phyloP scores from a whole-genome alignment of 208 protist species.

The Trypanosoma congolense region DNA sequence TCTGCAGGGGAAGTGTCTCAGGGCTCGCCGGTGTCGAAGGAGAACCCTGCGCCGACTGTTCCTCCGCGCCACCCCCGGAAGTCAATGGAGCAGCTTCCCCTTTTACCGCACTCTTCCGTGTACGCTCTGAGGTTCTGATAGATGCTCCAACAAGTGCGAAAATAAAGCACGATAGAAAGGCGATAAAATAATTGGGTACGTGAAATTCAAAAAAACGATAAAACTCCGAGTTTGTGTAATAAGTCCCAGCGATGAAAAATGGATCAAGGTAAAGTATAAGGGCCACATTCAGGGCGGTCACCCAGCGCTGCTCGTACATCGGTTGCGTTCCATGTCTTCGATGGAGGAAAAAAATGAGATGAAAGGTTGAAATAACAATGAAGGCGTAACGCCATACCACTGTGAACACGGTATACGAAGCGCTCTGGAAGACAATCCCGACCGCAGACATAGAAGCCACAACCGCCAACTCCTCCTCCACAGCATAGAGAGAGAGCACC shows the following conservation, averaged over 20 bases:
- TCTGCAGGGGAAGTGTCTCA: too few relatives aligned
- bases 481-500: conserved; percentile 52
- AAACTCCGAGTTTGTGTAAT: conserved; percentile 9
- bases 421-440: conserved; percentile 61
- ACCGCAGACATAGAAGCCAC: conserved; percentile 36
- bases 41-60: not conserved
- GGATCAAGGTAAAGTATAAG: conserved; percentile 66
- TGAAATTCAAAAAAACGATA: conserved; percentile 66
- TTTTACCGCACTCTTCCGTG: not conserved
- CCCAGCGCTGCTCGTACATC: conserved; percentile 63
- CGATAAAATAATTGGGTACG: conserved; percentile 65
- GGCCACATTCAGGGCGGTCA: conserved; percentile 38
- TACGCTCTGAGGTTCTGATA: conserved; percentile 19
- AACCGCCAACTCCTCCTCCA: conserved; percentile 47
- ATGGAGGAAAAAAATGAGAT: conserved; percentile 48
- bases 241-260: conserved; percentile 49
- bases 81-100: not conserved
- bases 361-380: conserved; percentile 37
- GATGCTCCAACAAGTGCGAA: conserved; percentile 55
- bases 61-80: not conserved
- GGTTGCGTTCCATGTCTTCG: conserved; percentile 22
- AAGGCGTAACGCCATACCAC: conserved; percentile 63
- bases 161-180: conserved; percentile 49
- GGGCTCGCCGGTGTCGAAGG: too few relatives aligned
- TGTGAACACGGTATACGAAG: conserved; percentile 54